phyloP scores from a whole-genome alignment of 2,329 filamentous ascomycete genomes.

The Sarocladiaceae sp. region DNA sequence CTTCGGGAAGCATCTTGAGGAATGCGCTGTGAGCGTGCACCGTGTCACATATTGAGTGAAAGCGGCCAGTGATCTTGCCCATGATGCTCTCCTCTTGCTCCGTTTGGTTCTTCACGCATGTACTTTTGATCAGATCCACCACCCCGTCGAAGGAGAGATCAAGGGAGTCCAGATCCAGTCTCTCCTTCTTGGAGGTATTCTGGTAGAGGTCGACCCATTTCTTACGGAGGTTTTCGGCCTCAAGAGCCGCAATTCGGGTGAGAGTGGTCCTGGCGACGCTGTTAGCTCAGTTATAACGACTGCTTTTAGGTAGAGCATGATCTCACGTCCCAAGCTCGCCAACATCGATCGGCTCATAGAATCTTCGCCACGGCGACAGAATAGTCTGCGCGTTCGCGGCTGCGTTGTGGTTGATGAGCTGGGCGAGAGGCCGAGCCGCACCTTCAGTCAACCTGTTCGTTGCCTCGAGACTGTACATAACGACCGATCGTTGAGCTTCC shows the following conservation, averaged over 20 bases:
- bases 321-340: too few species aligned
- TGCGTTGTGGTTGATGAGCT: conserved; percentile 10
- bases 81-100: conserved; percentile 9
- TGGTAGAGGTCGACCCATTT: conserved; percentile 13
- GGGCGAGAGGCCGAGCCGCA: conserved; percentile 6
- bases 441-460: background rate
- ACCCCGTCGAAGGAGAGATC: conserved; percentile 13
- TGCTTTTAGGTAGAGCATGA: too few species aligned
- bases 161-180: conserved; percentile 8
- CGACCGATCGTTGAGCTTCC: background rate
- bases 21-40: conserved; percentile 19
- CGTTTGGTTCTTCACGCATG: conserved; percentile 9
- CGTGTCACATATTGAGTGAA: conserved; percentile 20
- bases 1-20: conserved; percentile 20
- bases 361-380: conserved; percentile 11
- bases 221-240: conserved; percentile 11
- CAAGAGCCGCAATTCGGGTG: conserved; percentile 10
- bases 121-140: conserved; percentile 10
- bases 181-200: conserved; percentile 10
- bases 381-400: background rate
- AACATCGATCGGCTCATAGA: conserved; percentile 12
- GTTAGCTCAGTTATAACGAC: background rate
- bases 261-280: conserved; percentile 4
- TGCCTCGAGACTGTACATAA: conserved; percentile 1
- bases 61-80: conserved; percentile 13